A percentile compares a stretch with the other conserved stretches of the same genome.
phyloP scores from a whole-genome alignment of 176 grass and related monocot genomes.

The Juncus inflexus region DNA sequence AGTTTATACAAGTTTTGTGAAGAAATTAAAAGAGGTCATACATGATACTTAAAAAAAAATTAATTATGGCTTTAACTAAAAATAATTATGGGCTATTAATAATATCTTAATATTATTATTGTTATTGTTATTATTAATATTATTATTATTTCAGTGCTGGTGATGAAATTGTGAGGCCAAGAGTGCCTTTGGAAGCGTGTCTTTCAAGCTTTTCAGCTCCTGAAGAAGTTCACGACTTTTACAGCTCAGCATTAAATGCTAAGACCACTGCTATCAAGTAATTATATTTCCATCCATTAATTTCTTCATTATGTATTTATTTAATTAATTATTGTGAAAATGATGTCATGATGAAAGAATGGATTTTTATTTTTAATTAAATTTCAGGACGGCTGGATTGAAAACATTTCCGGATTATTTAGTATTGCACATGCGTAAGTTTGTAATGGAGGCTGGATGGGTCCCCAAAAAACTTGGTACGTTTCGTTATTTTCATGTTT shows the following conservation, averaged over 20 bases:
- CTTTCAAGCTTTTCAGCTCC: conserved; percentile 73
- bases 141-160: conserved; percentile 46
- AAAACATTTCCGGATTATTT: conserved; percentile 93
- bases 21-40: no score
- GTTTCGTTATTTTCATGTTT: no score
- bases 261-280: conserved; percentile 88
- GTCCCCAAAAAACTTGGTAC: conserved; percentile 97
- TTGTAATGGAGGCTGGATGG: conserved; percentile 96
- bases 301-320: no score
- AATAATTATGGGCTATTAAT: no score
- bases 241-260: conserved; percentile 85
- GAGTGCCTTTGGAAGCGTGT: conserved; percentile 88
- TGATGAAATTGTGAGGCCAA: conserved; percentile 83
- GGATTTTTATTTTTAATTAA: not conserved
- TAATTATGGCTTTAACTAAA: no score
- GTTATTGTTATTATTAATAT: no score
- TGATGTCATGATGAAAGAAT: no score
- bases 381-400: conserved; percentile 67
- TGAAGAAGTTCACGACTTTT: conserved; percentile 80
- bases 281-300: no score
- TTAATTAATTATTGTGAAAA: no score
- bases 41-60: no score
- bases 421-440: conserved; percentile 95
- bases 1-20: no score
- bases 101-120: no score